Evolutionary conservation across 2,329 filamentous ascomycete species (phyloP).

Genomic region (Tolypocladium cylindrosporum): DNA sequence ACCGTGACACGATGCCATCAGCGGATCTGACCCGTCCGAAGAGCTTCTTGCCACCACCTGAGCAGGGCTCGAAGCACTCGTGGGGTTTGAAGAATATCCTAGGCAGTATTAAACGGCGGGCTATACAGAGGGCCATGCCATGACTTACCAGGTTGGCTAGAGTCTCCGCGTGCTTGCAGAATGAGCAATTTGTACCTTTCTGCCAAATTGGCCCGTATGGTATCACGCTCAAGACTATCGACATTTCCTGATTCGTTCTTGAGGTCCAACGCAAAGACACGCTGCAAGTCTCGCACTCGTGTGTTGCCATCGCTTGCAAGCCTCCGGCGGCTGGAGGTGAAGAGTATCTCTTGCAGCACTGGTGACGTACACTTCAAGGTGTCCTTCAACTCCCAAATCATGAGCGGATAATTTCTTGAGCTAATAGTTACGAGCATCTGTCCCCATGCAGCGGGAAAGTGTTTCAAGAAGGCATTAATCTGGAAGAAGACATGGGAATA

Average conservation of each 20-base stretch:
- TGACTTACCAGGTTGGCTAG: background rate
- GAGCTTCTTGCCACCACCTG: background rate
- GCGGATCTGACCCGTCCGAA: background rate
- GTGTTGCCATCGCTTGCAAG: slow-evolving; percentile 13
- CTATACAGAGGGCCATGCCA: background rate
- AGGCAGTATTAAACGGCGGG: background rate
- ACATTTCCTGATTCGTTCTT: slow-evolving; percentile 7
- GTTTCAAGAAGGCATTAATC: slow-evolving; percentile 13
- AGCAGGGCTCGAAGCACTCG: background rate
- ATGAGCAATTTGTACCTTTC: background rate
- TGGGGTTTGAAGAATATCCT: background rate
- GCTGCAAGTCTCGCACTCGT: slow-evolving; percentile 8
- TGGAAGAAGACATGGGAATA: background rate
- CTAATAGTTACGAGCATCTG: slow-evolving; percentile 4
- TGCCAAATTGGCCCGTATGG: background rate
- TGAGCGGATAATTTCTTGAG: slow-evolving; percentile 15
- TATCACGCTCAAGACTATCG: background rate
- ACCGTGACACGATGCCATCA: background rate
- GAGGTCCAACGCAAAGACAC: slow-evolving; percentile 14
- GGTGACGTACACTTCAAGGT: slow-evolving; percentile 15
- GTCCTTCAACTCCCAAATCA: slow-evolving; percentile 13
- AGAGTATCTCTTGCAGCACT: slow-evolving; percentile 15
- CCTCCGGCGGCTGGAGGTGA: slow-evolving; percentile 16
- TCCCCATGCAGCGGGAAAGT: slow-evolving; percentile 13
- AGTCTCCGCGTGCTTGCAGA: background rate